Percentiles rank a stretch among this genome's conserved stretches.
Evolutionary conservation across 257 asterid species (phyloP).

Genomic region (Salvia splendens): DNA sequence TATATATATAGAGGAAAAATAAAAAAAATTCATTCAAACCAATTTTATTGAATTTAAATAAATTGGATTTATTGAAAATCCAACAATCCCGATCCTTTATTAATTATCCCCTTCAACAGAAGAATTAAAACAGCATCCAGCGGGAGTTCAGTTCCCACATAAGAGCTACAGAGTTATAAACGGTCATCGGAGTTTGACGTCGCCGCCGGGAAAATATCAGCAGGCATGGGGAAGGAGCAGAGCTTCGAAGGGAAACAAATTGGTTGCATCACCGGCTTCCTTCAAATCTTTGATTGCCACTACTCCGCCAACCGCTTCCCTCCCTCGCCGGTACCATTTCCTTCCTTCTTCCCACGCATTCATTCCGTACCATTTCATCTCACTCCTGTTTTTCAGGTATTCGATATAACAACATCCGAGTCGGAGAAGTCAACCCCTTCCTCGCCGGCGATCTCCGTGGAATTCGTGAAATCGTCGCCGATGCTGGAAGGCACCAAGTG

Average conservation of each 20-base stretch:
- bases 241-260: slow-evolving; percentile 55
- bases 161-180: neutral
- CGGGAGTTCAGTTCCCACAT: too few species aligned
- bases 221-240: slow-evolving; percentile 46
- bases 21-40: too few species aligned
- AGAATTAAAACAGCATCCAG: too few species aligned
- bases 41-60: too few species aligned
- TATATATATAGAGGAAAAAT: too few species aligned
- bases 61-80: too few species aligned
- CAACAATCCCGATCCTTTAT: too few species aligned
- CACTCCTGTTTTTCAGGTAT: slow-evolving; percentile 38
- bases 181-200: too few species aligned
- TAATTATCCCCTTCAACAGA: too few species aligned
- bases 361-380: too few species aligned
- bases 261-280: slow-evolving; percentile 58
- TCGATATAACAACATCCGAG: slow-evolving; percentile 48
- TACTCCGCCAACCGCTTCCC: slow-evolving; percentile 68
- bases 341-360: too few species aligned
- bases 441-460: slow-evolving; percentile 46
- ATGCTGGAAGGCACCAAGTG: slow-evolving; percentile 56
- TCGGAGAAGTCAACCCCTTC: slow-evolving; percentile 53
- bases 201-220: too few species aligned
- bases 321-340: slow-evolving; percentile 43
- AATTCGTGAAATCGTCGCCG: neutral
- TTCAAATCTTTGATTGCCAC: slow-evolving; percentile 80